These are phyloP conservation scores for Rhodotorula glutinis DNA, from an alignment of 1,284 basidiomycete genomes.

Conservation along the genomic window DNA sequence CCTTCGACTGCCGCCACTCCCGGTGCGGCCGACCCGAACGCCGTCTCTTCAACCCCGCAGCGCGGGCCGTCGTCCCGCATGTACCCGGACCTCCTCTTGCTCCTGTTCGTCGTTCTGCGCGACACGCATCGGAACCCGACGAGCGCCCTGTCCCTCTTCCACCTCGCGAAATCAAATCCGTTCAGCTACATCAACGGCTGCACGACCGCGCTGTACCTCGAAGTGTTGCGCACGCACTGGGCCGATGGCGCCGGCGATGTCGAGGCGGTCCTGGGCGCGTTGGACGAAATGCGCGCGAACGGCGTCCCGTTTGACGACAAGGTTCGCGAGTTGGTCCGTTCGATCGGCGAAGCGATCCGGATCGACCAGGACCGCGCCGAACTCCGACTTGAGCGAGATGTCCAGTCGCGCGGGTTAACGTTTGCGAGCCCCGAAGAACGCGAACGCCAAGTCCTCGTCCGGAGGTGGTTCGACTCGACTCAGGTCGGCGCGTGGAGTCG, in stretches of 20 bases:
- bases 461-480: neutral
- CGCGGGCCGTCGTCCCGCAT: slow-evolving; percentile 22
- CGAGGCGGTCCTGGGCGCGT: slow-evolving; percentile 12
- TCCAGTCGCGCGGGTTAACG: neutral
- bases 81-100: slow-evolving; percentile 30
- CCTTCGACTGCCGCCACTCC: neutral
- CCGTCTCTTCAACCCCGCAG: neutral
- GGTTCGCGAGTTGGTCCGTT: slow-evolving; percentile 18
- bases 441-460: neutral
- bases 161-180: slow-evolving; percentile 32
- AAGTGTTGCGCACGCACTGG: slow-evolving; percentile 36
- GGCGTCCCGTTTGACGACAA: slow-evolving; percentile 26
- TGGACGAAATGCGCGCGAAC: slow-evolving; percentile 34
- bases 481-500: slow-evolving; percentile 25
- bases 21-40: neutral
- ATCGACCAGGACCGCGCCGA: slow-evolving; percentile 28
- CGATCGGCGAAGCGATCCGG: slow-evolving; percentile 27
- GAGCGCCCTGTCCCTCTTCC: slow-evolving; percentile 30
- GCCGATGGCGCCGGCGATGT: slow-evolving; percentile 21
- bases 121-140: slow-evolving; percentile 24
- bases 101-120: slow-evolving; percentile 32
- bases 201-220: slow-evolving; percentile 29
- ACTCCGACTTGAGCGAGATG: neutral
- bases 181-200: slow-evolving; percentile 33
- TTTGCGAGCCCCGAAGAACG: too few relatives aligned